Evolutionary conservation across 768 basidiomycete genomes (phyloP).

Genomic region (Collybiopsis luxurians): DNA sequence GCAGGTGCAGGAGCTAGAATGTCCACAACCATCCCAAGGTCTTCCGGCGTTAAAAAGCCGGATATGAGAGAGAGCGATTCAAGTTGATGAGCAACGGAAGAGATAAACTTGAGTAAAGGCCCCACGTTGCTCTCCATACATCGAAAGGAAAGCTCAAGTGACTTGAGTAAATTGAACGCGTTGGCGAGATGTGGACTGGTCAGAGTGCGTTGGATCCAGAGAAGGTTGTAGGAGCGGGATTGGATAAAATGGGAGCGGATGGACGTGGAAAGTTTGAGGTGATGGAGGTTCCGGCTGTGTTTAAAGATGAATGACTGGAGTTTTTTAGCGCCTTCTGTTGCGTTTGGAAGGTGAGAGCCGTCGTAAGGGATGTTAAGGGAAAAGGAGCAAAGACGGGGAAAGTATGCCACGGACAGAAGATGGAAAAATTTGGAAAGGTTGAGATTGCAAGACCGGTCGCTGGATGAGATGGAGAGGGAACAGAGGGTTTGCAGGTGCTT

Average conservation of each 20-base stretch:
- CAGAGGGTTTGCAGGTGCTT: conserved; percentile 35
- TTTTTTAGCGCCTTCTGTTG: conserved; percentile 16
- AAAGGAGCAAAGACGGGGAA: conserved; percentile 36
- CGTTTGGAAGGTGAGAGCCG: conserved; percentile 37
- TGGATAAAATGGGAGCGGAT: conserved; percentile 19
- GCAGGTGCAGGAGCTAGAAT: neutral
- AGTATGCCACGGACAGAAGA: conserved; percentile 26
- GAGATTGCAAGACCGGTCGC: conserved; percentile 32
- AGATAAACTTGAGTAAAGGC: neutral
- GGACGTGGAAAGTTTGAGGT: conserved; percentile 33
- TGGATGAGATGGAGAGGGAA: conserved; percentile 34
- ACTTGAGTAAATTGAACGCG: neutral
- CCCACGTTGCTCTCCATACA: neutral
- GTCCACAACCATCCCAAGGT: too few species aligned
- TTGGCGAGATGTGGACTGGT: neutral
- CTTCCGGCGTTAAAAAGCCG: too few species aligned
- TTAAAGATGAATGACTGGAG: conserved; percentile 34
- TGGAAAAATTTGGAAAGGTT: conserved; percentile 37
- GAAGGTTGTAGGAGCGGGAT: conserved; percentile 18
- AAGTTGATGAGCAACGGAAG: neutral
- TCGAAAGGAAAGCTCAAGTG: neutral
- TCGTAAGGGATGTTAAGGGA: conserved; percentile 43
- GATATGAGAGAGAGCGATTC: neutral
- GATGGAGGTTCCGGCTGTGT: conserved; percentile 32
- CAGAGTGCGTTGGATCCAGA: conserved; percentile 36